Percentiles rank a stretch among this genome's conserved stretches.
Evolutionary conservation across 345 rosid species (phyloP).

Genomic region (Lumnitzera littorea): DNA sequence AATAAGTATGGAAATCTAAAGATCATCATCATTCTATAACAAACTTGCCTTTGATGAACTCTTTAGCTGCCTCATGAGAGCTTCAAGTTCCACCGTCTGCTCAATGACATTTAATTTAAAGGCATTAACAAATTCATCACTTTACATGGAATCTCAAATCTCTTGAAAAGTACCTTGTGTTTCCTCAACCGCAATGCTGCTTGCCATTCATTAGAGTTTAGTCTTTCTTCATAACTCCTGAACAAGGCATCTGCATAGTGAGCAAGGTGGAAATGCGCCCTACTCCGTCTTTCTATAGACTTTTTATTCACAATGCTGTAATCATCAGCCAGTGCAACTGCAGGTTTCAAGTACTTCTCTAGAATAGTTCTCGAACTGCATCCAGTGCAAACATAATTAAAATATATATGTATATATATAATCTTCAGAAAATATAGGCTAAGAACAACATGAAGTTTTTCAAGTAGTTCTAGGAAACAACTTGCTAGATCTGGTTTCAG

Average conservation of each 20-base stretch:
- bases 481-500: conserved; percentile 98
- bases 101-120: conserved; percentile 13
- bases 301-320: conserved; percentile 44
- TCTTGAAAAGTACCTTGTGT: conserved; percentile 58
- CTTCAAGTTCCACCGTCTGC: conserved; percentile 76
- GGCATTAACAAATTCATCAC: not conserved
- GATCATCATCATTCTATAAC: not conserved
- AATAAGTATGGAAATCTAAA: conserved; percentile 11
- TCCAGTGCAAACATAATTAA: conserved; percentile 9
- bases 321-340: conserved; percentile 69
- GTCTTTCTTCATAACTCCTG: conserved; percentile 83
- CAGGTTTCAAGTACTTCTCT: conserved; percentile 88
- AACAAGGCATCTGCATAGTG: conserved; percentile 92
- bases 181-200: conserved; percentile 88
- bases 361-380: conserved; percentile 91
- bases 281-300: conserved; percentile 63
- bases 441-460: conserved; percentile 7
- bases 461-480: conserved; percentile 19
- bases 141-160: not conserved
- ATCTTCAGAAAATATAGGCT: conserved; percentile 8
- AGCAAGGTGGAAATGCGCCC: conserved; percentile 84
- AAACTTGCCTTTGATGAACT: conserved; percentile 58
- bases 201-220: conserved; percentile 91
- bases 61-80: conserved; percentile 48
- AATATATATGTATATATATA: conserved; percentile 1